Evolutionary conservation across 78 protist genomes (phyloP).

Genomic region (Pelomyxa schiedti): DNA sequence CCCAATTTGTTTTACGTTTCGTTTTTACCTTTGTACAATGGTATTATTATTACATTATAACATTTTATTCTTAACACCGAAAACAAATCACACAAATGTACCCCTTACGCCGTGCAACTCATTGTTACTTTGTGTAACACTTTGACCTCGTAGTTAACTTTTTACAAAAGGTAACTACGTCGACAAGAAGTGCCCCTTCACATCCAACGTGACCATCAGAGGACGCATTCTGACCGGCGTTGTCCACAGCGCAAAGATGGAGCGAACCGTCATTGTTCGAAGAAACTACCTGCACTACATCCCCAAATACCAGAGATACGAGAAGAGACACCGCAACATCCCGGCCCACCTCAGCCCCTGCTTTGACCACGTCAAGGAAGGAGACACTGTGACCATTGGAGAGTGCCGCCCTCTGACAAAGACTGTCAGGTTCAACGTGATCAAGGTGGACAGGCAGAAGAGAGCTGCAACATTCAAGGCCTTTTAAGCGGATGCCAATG

Average conservation of each 20-base stretch:
- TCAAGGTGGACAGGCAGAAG: constrained; percentile 62
- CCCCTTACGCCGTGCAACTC: too few relatives aligned
- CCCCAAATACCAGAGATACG: constrained; percentile 97
- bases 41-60: too few relatives aligned
- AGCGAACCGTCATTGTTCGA: constrained; percentile 66
- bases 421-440: constrained; percentile 98
- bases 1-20: too few relatives aligned
- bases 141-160: too few relatives aligned
- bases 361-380: constrained; percentile 83
- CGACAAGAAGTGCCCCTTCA: constrained; percentile 99
- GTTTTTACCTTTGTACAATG: too few relatives aligned
- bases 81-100: too few relatives aligned
- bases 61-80: too few relatives aligned
- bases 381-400: constrained; percentile 87
- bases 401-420: constrained; percentile 94
- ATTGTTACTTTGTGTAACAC: too few relatives aligned
- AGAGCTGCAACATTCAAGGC: too few relatives aligned
- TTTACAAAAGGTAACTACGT: too few relatives aligned
- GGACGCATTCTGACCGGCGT: constrained; percentile 93
- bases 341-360: constrained; percentile 96
- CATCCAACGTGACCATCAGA: constrained; percentile 95
- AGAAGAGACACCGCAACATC: constrained; percentile 97
- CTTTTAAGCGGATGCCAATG: too few relatives aligned
- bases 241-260: constrained; percentile 72
- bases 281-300: constrained; percentile 98